Percentiles rank a stretch among this genome's conserved stretches.
phyloP scores from a whole-genome alignment of 805 yeast genomes.

The Pichia deserticola region DNA sequence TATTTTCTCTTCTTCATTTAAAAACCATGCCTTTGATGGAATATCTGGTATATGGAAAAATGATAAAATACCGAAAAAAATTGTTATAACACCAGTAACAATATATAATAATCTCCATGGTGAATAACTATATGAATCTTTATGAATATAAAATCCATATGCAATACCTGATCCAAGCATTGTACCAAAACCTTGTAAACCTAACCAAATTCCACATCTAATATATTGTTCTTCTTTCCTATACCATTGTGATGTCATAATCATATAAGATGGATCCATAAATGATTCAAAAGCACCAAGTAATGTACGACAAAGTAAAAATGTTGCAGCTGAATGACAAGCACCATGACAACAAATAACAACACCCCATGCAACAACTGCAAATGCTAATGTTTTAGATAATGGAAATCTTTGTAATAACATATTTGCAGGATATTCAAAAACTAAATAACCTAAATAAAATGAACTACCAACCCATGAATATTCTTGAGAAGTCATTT shows the following conservation, averaged over 20 bases:
- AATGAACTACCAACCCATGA: conserved; percentile 37
- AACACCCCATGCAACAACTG: conserved; percentile 42
- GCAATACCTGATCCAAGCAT: conserved; percentile 47
- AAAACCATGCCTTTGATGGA: conserved; percentile 29
- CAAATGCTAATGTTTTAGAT: conserved; percentile 29
- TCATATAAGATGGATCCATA: conserved; percentile 28
- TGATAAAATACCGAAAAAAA: conserved; percentile 41
- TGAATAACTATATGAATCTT: conserved; percentile 20
- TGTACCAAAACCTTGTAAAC: conserved; percentile 38
- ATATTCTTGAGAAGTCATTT: conserved; percentile 37
- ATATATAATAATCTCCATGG: conserved; percentile 59
- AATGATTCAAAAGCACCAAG: conserved; percentile 36
- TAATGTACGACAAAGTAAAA: conserved; percentile 38
- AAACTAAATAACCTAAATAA: conserved; percentile 38
- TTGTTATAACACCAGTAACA: conserved; percentile 52
- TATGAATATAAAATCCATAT: conserved; percentile 32
- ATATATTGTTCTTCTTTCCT: conserved; percentile 23
- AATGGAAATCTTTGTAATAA: conserved; percentile 34
- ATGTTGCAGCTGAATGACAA: conserved; percentile 36
- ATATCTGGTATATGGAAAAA: conserved; percentile 33
- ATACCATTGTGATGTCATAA: conserved; percentile 26
- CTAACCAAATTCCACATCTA: conserved; percentile 20
- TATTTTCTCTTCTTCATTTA: conserved; percentile 32
- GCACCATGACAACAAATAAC: conserved; percentile 42
- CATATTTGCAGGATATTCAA: conserved; percentile 37